Evolutionary conservation across 1,284 basidiomycete genomes (phyloP), one percentile per base, ranked within the genome.

Genomic region (Cerrena zonata): DNA sequence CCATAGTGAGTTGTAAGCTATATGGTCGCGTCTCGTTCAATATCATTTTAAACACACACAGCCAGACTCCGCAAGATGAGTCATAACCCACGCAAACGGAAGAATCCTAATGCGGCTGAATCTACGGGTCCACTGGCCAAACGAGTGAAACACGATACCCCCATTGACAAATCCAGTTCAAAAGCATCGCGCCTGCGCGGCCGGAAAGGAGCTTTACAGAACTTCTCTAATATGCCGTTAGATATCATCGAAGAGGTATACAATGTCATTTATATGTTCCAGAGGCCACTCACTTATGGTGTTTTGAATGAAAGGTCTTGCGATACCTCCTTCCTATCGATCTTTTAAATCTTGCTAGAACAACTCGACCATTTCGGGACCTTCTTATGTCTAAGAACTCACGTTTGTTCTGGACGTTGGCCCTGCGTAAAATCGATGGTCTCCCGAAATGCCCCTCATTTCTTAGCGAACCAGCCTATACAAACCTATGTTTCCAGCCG

Each of bases 181-280:
- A n/a, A n/a, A n/a, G n/a, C n/a, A n/a, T n/a, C n/a, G n/a, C n/a
- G n/a, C n/a, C n/a, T 34, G 15, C 30, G 30, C 30, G 30, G 30
- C 15, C 30, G 30, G 15, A 30, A 36, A 12, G 47, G 47, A 34
- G 23, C 13, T 36, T 36, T 48, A 13, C 12, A 48, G 23, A 23
- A 39, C 23, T 36, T 48, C 24, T 54, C 54, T 21, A 42, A 54
- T n/a, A 56, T 61, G 58, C 61, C 61, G 0, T 53, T 62, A 2
- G 61, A 62, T 26, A 58, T 62, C 7, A 22, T 62, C 2, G 38
- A 52, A 5, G 59, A 61, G 53, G 61, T 61, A 38, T n/a, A n/a
- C n/a, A n/a, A n/a, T 22, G 47, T 27, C 40, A 3, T 19, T 3
- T 23, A 34, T 15, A 34, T 34, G 15, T 34, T 34, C 15, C 30